These are phyloP conservation scores for Angomonas deanei DNA, from an alignment of 208 protist genomes.

Conservation along the genomic window DNA sequence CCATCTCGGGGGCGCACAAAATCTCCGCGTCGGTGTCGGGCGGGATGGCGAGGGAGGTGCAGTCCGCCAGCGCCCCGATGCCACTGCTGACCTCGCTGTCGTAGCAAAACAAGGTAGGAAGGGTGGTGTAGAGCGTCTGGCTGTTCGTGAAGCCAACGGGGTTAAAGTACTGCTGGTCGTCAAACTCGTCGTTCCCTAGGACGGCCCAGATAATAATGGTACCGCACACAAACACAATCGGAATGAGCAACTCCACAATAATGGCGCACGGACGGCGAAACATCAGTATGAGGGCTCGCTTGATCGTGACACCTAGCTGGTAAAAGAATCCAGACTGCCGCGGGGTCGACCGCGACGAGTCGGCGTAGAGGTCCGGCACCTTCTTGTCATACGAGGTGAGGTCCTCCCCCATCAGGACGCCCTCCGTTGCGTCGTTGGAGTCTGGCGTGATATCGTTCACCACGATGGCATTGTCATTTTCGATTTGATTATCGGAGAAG, in stretches of 20 bases:
- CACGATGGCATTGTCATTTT: neutral
- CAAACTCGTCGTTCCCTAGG: constrained; percentile 22
- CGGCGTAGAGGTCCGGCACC: neutral
- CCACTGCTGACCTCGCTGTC: constrained; percentile 5
- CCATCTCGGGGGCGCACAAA: constrained; percentile 8
- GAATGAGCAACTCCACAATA: constrained; percentile 58
- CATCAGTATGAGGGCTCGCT: constrained; percentile 41
- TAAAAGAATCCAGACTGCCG: constrained; percentile 32
- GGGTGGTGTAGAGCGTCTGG: neutral
- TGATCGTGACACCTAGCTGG: constrained; percentile 43
- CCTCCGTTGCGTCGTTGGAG: neutral
- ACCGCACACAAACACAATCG: constrained; percentile 49
- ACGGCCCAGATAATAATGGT: constrained; percentile 48
- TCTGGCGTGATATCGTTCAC: constrained; percentile 3
- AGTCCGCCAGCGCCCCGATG: constrained; percentile 1
- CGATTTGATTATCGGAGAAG: too few species aligned
- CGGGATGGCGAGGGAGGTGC: neutral
- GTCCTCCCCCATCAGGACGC: neutral
- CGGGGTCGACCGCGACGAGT: neutral
- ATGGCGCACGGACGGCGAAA: constrained; percentile 20
- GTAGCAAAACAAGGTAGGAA: constrained; percentile 24
- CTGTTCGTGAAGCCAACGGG: neutral
- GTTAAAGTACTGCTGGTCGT: constrained; percentile 19
- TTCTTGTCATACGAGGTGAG: too few species aligned
- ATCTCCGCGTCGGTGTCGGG: neutral